Base-by-base conservation (phyloP, 768 basidiomycete species). In the Termitomyces sp. region DNA sequence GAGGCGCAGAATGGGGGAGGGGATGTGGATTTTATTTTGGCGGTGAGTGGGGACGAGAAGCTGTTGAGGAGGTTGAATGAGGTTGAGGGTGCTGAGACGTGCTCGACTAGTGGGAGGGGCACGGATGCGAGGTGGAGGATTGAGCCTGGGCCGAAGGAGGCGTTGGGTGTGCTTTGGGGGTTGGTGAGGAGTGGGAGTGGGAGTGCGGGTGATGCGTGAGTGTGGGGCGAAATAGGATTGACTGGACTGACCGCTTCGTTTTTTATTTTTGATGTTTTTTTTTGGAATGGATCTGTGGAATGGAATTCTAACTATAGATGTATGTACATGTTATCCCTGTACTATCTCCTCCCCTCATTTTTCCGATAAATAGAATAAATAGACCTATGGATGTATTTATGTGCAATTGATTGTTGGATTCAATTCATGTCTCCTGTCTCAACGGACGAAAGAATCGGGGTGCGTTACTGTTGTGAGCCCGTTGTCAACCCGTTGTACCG, bases 121-220 rank as follows among this genome's bases (percentile, higher is more conserved):
- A 92, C 90, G 48, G 90, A 91, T 72, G 91, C 89, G 51, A 84
- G 80, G 74, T 93, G 92, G 91, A 79, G 71, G 73, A 56, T 83
- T 48, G 78, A 78, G 57, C 69, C 68, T 44, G 74, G 69, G 57
- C 68, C 69, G 46, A 73, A 69, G 57, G 76, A 75, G 64, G 75
- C 70, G 33, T n/a, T 62, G 40, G 39, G 38, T 4, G 49, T 65
- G 42, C 45, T 65, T 32, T 46, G 33, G 57, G 36, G 22, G 9
- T 16, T 62, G 4, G 64, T 51, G n/a, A n/a, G n/a, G n/a, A n/a
- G n/a, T n/a, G n/a, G n/a, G n/a, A n/a, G n/a, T 38, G 51, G 50
- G 58, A 16, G 24, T 32, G 50, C 32, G 12, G 18, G 8, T n/a
- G 24, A n/a, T 28, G 54, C 20, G 51, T 52, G 51, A 52, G 35